Base-by-base conservation (phyloP, 495 filamentous ascomycete species). In the Rostrohypoxylon terebratum region DNA sequence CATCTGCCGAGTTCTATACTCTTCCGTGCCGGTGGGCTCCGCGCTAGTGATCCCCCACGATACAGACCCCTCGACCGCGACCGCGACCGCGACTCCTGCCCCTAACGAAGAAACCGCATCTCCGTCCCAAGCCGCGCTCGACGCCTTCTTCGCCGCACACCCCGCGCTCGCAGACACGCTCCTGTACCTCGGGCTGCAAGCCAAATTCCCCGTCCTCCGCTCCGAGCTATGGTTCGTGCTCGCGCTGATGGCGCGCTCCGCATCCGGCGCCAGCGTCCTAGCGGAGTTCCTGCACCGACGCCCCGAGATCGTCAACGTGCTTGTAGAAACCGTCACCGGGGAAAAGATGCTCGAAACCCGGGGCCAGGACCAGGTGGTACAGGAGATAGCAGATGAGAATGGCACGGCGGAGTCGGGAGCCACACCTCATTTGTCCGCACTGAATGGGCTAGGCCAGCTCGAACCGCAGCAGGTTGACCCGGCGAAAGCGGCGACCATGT, bases 151-250 rank as follows among this genome's bases (percentile, higher is more conserved):
- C 73, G 66, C 58, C 2, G 68, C 83, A 21, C 85, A 91, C 50
- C 69, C 77, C 2, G 80, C 83, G 45, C 73, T 94, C 25, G 78
- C 84, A 2, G 77, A 83, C 25, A 85, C 89, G 5, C 74, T 96
- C 3, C 79, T 84, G 63, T 84, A 83, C 53, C 89, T 94, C 80
- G 82, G 91, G 38, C 85, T 83, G 5, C 92, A 94, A 64, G 82
- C 82, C 2, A 89, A 90, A 72, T 94, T 90, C 83, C 89, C 91
- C 0, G 84, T 89, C 21, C 83, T 95, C 14, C 84, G 89, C 8
- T 89, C 89, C 66, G 92, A 96, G 76, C 89, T 88, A 0, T 88
- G 91, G 82, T 93, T 94, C 75, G 88, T 90, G 3, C 81, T 94
- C 14, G 92, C 92, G 2, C 80, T 94, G 31, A 91, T 95, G 86